Conservation (phyloP, 2,329 filamentous ascomycete species). For the Ceratocystiopsis sp. region DNA sequence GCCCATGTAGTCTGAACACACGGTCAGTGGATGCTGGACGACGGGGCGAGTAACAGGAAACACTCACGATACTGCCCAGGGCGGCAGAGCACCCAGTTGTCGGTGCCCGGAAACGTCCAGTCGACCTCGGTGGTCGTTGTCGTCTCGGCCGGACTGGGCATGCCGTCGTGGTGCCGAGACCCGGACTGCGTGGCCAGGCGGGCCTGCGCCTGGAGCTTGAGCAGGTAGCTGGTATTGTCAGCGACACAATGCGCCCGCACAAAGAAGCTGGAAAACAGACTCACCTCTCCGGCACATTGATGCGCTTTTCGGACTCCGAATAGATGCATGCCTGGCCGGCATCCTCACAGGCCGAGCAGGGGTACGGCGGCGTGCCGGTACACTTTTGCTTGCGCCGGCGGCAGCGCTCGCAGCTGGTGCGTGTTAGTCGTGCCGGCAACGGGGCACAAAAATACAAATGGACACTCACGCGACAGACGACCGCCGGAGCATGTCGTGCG, state of each 20-base stretch:
- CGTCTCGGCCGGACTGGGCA: constrained; percentile 6
- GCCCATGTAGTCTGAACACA: constrained; percentile 1
- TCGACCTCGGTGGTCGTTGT: constrained; percentile 3
- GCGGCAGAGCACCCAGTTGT: constrained; percentile 1
- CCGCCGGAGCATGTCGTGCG: background rate
- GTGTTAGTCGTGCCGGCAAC: background rate
- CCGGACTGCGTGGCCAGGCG: background rate
- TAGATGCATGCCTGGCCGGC: background rate
- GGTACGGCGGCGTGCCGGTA: background rate
- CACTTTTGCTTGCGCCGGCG: constrained; percentile 1
- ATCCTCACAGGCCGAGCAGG: constrained; percentile 1
- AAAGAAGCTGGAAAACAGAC: background rate
- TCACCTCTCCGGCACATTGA: constrained; percentile 2
- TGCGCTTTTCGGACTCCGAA: constrained; percentile 1
- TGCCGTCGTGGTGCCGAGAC: background rate
- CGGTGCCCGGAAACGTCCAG: constrained; percentile 1
- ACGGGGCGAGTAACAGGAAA: background rate
- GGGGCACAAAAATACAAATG: background rate
- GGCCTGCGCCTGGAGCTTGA: background rate
- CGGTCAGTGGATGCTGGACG: background rate
- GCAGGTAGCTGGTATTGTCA: background rate
- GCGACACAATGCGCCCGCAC: background rate
- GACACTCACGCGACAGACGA: background rate
- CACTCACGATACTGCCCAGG: background rate
- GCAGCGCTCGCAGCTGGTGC: background rate